These are phyloP conservation scores for Zelonia costaricensis DNA, from an alignment of 208 protist genomes.

Conservation along the genomic window DNA sequence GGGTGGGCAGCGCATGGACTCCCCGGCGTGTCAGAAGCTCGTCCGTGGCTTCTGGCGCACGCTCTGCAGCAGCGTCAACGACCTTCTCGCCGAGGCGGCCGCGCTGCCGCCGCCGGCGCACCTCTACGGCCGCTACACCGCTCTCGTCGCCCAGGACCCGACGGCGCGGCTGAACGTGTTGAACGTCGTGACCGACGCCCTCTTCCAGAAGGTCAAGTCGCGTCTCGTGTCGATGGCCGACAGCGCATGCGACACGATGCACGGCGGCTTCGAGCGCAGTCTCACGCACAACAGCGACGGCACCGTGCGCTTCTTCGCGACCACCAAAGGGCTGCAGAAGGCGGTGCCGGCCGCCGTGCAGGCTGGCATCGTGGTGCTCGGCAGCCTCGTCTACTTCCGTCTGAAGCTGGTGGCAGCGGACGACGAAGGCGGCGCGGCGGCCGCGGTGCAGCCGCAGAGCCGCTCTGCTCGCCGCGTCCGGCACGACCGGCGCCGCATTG, in stretches of 20 bases:
- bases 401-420: slow-evolving; percentile 37
- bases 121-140: slow-evolving; percentile 59
- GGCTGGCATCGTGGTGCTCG: slow-evolving; percentile 64
- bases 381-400: slow-evolving; percentile 78
- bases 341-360: slow-evolving; percentile 64
- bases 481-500: slow-evolving; percentile 20
- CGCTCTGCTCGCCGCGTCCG: slow-evolving; percentile 36
- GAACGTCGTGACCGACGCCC: slow-evolving; percentile 50
- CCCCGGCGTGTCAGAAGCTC: slow-evolving; percentile 48
- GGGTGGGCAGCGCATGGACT: slow-evolving; percentile 39
- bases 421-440: not conserved
- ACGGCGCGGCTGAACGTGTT: slow-evolving; percentile 50
- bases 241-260: slow-evolving; percentile 72
- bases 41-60: slow-evolving; percentile 65
- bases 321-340: slow-evolving; percentile 59
- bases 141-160: slow-evolving; percentile 54
- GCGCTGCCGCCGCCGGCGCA: slow-evolving; percentile 28
- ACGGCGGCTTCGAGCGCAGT: slow-evolving; percentile 70
- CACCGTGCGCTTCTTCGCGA: slow-evolving; percentile 74
- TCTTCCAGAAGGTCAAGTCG: slow-evolving; percentile 56
- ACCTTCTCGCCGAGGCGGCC: slow-evolving; percentile 35
- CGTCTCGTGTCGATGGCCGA: slow-evolving; percentile 79
- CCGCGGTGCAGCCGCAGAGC: not conserved
- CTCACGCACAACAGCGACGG: slow-evolving; percentile 73
- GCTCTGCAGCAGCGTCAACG: slow-evolving; percentile 39